Evolutionary conservation across 2,329 filamentous ascomycete species (phyloP).

Genomic region (Fusarium denticulatum): DNA sequence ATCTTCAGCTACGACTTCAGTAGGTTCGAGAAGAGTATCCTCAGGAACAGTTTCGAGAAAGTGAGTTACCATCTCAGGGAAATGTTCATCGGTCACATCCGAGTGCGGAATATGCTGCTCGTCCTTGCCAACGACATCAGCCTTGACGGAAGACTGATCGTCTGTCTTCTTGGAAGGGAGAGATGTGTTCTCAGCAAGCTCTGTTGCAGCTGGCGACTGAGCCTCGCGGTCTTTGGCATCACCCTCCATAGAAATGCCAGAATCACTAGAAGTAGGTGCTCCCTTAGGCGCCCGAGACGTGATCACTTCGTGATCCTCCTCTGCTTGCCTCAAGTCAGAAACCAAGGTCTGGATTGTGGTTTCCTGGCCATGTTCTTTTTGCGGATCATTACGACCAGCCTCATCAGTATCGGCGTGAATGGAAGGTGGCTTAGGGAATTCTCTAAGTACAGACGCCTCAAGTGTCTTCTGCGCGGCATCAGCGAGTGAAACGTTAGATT

Average conservation of each 20-base stretch:
- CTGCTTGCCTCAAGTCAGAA: not conserved
- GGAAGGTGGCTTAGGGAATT: constrained; percentile 35
- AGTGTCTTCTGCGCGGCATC: constrained; percentile 3
- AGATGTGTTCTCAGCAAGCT: constrained; percentile 8
- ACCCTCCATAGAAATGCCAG: constrained; percentile 36
- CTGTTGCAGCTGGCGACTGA: not conserved
- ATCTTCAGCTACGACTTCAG: constrained; percentile 4
- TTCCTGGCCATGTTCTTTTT: not conserved
- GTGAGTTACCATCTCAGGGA: constrained; percentile 15
- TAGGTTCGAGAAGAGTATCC: constrained; percentile 28
- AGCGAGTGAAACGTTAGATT: not conserved
- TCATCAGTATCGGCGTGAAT: constrained; percentile 12
- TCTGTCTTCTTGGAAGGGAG: not conserved
- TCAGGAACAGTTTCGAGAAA: constrained; percentile 38
- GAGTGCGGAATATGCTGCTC: constrained; percentile 6
- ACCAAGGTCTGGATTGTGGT: not conserved
- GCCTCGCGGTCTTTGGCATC: constrained; percentile 23
- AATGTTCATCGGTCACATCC: not conserved
- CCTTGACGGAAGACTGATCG: not conserved
- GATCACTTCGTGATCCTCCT: not conserved
- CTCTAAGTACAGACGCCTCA: constrained; percentile 7
- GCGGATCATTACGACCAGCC: not conserved
- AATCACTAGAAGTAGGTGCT: constrained; percentile 32
- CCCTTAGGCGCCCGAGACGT: not conserved
- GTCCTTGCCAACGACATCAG: not conserved